Base-by-base conservation (phyloP, 805 yeast genomes). In the Metschnikowia lochheadii region DNA sequence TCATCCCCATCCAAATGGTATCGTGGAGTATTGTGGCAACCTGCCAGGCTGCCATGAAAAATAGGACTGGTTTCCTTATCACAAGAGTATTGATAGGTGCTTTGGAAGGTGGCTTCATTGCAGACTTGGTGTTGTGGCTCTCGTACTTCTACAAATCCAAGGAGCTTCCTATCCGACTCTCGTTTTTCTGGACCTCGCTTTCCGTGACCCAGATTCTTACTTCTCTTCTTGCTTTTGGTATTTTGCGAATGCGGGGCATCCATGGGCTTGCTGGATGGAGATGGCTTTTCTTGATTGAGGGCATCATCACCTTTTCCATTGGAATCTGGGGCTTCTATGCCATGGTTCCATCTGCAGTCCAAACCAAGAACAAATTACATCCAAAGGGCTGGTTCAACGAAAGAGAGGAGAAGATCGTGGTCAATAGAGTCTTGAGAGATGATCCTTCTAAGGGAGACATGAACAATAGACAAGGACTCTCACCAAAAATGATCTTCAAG, bases 201-300 rank as follows among this genome's bases (percentile, higher is more conserved):
- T 77, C 83, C 1, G 50, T 75, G 21, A 76, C 84, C 0, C 70
- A 67, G 41, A 76, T 79, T 65, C 20, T 65, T 44, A 58, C 82
- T 18, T 73, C 82, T 3, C 61, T 82, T 20, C 64, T 79, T 32
- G 83, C 65, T 0, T 79, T 73, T 54, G 89, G 82, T 2, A 64
- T 84, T 37, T 68, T 82, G 46, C 73, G 72, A 49, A 67, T 84
- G 64, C 67, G 79, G 32, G 82, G 81, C 15, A 51, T 58, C 1
- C 53, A 56, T 14, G 76, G 80, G 3, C 29, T 75, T 70, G 70
- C 65, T 23, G 80, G 82, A 29, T 85, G 89, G 89, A 71, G 78
- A 48, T 85, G 84, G 82, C 67, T 85, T 20, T 85, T 85, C 55
- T 60, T 85, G 17, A 72, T 85, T 48, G 88, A 84, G 61, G 89